Conservation (phyloP, 805 yeast species). For the Barnettozyma pratensis region DNA sequence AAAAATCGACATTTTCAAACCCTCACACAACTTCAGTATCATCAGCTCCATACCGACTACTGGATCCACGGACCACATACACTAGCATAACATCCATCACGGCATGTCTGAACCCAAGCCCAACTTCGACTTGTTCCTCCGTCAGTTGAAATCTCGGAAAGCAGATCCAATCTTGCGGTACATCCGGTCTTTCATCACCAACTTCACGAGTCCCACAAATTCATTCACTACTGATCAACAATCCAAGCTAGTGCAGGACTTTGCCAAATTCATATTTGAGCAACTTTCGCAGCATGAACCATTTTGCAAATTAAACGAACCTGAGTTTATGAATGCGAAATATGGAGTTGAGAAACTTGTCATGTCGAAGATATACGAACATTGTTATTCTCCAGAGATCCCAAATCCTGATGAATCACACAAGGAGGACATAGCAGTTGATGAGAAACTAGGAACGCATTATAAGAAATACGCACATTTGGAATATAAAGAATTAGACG, state of each 20-base stretch:
- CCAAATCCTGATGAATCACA: constrained; percentile 48
- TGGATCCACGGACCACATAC: neutral
- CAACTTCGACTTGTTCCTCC: constrained; percentile 79
- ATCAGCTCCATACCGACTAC: too few species aligned
- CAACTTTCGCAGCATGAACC: constrained; percentile 65
- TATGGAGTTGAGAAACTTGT: constrained; percentile 92
- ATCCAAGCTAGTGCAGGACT: constrained; percentile 69
- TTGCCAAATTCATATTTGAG: constrained; percentile 63
- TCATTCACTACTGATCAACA: constrained; percentile 49
- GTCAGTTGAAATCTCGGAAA: constrained; percentile 60
- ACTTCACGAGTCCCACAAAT: constrained; percentile 46
- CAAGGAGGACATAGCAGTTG: constrained; percentile 57
- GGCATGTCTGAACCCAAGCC: constrained; percentile 33
- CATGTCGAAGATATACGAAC: constrained; percentile 77
- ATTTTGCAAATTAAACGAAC: constrained; percentile 58
- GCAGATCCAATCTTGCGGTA: constrained; percentile 91
- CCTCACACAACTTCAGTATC: too few species aligned
- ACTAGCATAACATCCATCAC: neutral
- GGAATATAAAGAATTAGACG: constrained; percentile 66
- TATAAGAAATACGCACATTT: constrained; percentile 62
- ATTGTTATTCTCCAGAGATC: constrained; percentile 77
- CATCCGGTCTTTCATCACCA: constrained; percentile 74
- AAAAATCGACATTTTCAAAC: too few species aligned
- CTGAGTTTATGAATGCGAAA: constrained; percentile 62
- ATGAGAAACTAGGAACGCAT: constrained; percentile 45